Evolutionary conservation across 371 early-diverging fungal species (phyloP).

Genomic region (Parasitella parasitica): DNA sequence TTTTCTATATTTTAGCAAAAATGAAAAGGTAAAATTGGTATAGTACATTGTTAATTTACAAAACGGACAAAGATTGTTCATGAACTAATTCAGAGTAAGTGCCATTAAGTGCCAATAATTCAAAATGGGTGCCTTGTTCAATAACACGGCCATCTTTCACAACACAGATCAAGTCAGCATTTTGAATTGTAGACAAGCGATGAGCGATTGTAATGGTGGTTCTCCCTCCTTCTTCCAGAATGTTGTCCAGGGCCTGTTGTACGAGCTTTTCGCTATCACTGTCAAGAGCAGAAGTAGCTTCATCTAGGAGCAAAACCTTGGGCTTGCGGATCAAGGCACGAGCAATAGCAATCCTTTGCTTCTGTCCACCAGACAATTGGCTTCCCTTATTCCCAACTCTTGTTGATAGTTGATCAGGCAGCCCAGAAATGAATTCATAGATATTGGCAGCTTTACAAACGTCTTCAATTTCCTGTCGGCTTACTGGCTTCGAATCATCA

Average conservation of each 20-base stretch:
- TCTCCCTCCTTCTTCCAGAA: constrained; percentile 58
- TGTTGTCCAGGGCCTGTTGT: constrained; percentile 81
- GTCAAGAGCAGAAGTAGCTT: constrained; percentile 94
- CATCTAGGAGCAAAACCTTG: constrained; percentile 88
- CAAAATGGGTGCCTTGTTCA: constrained; percentile 82
- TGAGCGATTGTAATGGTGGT: constrained; percentile 75
- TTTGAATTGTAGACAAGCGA: constrained; percentile 71
- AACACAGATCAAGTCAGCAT: constrained; percentile 76
- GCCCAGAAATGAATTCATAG: constrained; percentile 68
- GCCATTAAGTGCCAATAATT: constrained; percentile 52
- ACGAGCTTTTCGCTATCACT: constrained; percentile 86
- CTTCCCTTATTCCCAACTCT: constrained; percentile 75
- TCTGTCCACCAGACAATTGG: constrained; percentile 71
- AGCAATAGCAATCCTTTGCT: constrained; percentile 73
- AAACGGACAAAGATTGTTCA: constrained; percentile 31
- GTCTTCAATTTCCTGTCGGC: constrained; percentile 57
- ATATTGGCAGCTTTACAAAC: constrained; percentile 74
- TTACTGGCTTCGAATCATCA: constrained; percentile 35
- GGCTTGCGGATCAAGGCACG: constrained; percentile 82
- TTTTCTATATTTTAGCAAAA: not conserved
- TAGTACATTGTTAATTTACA: not conserved
- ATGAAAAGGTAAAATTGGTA: not conserved
- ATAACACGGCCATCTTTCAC: constrained; percentile 73
- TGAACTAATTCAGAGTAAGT: constrained; percentile 35
- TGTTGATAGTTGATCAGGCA: constrained; percentile 79